Percentiles rank a stretch among this genome's conserved stretches.
phyloP scores from a whole-genome alignment of 176 grass and related monocot genomes.

The Echinochloa phyllopogon region DNA sequence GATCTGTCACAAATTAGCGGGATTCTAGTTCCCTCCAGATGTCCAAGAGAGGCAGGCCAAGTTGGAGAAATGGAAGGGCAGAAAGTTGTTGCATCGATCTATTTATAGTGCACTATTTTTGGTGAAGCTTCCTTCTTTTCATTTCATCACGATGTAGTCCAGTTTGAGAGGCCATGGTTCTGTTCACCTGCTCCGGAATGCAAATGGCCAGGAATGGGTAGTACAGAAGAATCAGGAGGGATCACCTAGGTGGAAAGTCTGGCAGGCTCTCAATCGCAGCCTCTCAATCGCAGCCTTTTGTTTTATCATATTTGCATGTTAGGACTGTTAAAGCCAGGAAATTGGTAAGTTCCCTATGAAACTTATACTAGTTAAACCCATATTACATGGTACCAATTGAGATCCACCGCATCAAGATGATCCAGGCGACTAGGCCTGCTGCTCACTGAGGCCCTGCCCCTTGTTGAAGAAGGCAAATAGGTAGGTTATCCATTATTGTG shows the following conservation, averaged over 20 bases:
- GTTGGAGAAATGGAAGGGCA: conserved; percentile 56
- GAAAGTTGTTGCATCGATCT: conserved; percentile 40
- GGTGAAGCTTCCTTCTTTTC: conserved; percentile 32
- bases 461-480: background rate
- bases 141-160: conserved; percentile 30
- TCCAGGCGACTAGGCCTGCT: background rate
- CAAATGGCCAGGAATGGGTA: conserved; percentile 35
- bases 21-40: conserved; percentile 31
- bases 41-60: conserved; percentile 32
- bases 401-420: background rate
- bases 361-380: background rate
- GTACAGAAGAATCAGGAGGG: conserved; percentile 4
- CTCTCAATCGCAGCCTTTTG: background rate
- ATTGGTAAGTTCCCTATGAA: background rate
- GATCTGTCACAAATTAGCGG: conserved; percentile 33
- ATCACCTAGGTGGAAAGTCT: background rate
- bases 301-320: conserved; percentile 16
- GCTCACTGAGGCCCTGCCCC: background rate
- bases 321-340: background rate
- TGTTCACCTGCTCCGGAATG: conserved; percentile 33
- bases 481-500: background rate
- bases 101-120: conserved; percentile 60
- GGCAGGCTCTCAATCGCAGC: background rate
- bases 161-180: conserved; percentile 44
- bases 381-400: conserved; percentile 10